Base-by-base conservation (phyloP, 208 protist genomes). In the Leishmania aethiopica region DNA sequence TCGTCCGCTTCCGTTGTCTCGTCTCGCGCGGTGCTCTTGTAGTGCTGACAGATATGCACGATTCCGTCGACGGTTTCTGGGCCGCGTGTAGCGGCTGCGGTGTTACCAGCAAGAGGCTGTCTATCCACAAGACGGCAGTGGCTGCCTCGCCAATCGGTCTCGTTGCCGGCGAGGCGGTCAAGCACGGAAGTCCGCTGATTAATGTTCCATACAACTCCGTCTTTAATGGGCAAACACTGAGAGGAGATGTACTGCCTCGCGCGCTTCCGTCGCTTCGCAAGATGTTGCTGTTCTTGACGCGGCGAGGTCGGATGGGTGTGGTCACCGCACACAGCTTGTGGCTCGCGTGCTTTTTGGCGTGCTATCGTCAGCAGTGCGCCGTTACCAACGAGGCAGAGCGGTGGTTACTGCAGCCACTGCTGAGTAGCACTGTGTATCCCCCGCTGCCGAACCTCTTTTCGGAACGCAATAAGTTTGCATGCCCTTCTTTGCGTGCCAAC, bases 191-290 rank as follows among this genome's bases (percentile, higher is more conserved):
- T 3, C 88, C 91, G 0, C 75, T 98, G 51, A 83, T 93, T 51
- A 89, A 75, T 25, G 91, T 96, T 19, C 95, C 95, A 10, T 96
- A 96, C 85, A 77, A 79, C 45, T 66, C 82, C n/a, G 86, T 90
- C 70, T 75, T 96, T 47, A 96, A 96, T 51, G 83, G 79, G 22
- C 89, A 96, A 80, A 96, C 92, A 8, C 67, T 95, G 53, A 86
- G 89, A 35, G 94, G 94, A 28, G 89, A 89, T 59, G 73, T 87
- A 47, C 67, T 89, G 66, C 90, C 92, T 3, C 72, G n/a, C 0
- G 83, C 81, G 1, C 49, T 96, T 40, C 93, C 93, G 0, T 80
- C 95, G 60, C 78, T 92, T 49, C 67, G 79, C 42, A 80, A 89
- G 51, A 84, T 91, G 80, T 62, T 88, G 55, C 62, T 74, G 0